A percentile compares a stretch with the other conserved stretches of the same genome.
phyloP scores from a whole-genome alignment of 345 rosid species.

The Draba incana region DNA sequence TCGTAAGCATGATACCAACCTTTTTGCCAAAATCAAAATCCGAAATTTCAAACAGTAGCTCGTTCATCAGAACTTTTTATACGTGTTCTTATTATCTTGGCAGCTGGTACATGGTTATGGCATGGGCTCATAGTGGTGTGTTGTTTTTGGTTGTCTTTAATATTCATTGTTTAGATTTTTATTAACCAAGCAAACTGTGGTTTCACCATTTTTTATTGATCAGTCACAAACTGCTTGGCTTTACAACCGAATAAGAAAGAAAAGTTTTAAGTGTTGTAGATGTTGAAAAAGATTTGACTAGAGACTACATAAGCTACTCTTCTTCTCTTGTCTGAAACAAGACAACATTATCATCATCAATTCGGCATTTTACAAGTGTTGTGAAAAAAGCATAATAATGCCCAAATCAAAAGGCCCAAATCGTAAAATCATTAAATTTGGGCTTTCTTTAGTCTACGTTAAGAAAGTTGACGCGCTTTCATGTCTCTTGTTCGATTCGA shows the following conservation, averaged over 20 bases:
- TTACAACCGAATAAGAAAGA: constrained; percentile 15
- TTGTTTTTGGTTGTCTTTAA: constrained; percentile 9
- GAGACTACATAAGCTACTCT: background rate
- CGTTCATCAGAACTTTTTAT: background rate
- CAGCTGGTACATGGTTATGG: constrained; percentile 36
- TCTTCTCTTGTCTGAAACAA: background rate
- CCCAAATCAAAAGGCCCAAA: no score
- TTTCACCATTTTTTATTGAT: constrained; percentile 34
- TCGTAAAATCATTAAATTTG: background rate
- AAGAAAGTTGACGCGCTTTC: constrained; percentile 7
- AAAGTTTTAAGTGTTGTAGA: constrained; percentile 21
- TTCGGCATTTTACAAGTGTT: no score
- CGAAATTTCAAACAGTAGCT: background rate
- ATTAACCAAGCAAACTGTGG: constrained; percentile 40
- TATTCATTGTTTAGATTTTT: constrained; percentile 33
- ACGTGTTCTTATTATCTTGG: constrained; percentile 1
- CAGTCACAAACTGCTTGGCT: constrained; percentile 38
- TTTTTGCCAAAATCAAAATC: background rate
- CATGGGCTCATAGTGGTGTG: constrained; percentile 17
- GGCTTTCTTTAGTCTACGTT: background rate
- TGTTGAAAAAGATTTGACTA: constrained; percentile 5
- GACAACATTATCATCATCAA: background rate
- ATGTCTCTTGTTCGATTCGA: constrained; percentile 6
- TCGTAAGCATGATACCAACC: constrained; percentile 26
- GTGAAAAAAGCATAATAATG: no score